Evolutionary conservation across 192 early-diverging fungal species (phyloP).

Genomic region (Dimargaris verticillata): DNA sequence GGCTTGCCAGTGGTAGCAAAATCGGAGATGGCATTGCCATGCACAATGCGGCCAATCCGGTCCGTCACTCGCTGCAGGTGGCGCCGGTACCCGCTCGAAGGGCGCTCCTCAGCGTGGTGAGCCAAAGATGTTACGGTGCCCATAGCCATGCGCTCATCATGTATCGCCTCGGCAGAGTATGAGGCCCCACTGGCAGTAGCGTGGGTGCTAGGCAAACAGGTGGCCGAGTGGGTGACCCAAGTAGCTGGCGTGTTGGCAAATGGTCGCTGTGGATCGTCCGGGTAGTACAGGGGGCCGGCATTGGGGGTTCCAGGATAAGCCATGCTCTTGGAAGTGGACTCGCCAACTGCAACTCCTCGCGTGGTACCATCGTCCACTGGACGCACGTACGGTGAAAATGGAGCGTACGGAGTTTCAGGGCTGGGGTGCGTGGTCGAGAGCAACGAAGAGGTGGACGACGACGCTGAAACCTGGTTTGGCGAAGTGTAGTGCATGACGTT

Average conservation of each 20-base stretch:
- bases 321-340: too few species aligned
- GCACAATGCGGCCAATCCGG: conserved; percentile 7
- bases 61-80: not conserved
- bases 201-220: not conserved
- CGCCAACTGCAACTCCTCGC: too few species aligned
- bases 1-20: not conserved
- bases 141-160: too few species aligned
- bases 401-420: not conserved
- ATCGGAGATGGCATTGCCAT: conserved; percentile 7
- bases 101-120: not conserved
- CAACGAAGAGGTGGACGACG: conserved; percentile 9
- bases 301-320: too few species aligned
- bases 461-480: not conserved
- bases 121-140: too few species aligned
- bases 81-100: not conserved
- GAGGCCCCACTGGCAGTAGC: too few species aligned
- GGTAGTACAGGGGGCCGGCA: too few species aligned
- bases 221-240: not conserved
- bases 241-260: not conserved
- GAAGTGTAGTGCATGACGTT: not conserved
- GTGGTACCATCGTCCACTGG: too few species aligned
- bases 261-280: too few species aligned
- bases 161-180: too few species aligned
- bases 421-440: not conserved
- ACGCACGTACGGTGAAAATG: too few species aligned